These are phyloP conservation scores for Phytophthora hybrid DNA, from an alignment of 352 stramenopile genomes.

Conservation along the genomic window DNA sequence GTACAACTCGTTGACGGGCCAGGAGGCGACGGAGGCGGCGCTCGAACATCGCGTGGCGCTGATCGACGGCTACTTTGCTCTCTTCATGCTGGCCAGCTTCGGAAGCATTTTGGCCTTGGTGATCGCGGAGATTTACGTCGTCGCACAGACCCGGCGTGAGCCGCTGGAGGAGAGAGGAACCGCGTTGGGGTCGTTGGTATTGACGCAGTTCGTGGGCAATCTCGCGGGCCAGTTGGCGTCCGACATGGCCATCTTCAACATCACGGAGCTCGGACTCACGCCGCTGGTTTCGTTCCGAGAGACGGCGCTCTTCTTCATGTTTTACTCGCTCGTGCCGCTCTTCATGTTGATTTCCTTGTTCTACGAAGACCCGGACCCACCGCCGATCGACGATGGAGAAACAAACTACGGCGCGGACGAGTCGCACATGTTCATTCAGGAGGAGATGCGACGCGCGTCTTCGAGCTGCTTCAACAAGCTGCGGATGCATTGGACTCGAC, in stretches of 20 bases:
- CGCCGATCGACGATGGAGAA: conserved; percentile 35
- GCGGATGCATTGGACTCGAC: conserved; percentile 25
- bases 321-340: conserved; percentile 54
- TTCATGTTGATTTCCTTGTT: conserved; percentile 48
- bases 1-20: conserved; percentile 41
- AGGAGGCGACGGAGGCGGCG: conserved; percentile 27
- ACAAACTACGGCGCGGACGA: conserved; percentile 18
- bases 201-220: conserved; percentile 63
- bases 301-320: conserved; percentile 62
- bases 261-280: conserved; percentile 50
- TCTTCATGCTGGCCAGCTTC: conserved; percentile 63
- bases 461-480: conserved; percentile 16
- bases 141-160: conserved; percentile 68
- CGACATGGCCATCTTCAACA: conserved; percentile 61
- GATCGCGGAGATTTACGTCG: conserved; percentile 62
- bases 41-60: conserved; percentile 32
- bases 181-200: conserved; percentile 53
- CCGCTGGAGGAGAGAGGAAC: conserved; percentile 36
- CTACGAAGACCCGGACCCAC: conserved; percentile 43
- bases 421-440: conserved; percentile 5
- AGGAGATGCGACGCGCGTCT: conserved; percentile 2
- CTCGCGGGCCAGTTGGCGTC: conserved; percentile 55
- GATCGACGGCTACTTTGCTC: conserved; percentile 50
- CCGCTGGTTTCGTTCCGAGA: conserved; percentile 57
- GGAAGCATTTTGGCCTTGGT: conserved; percentile 58